These are phyloP conservation scores for Venturia oleaginea DNA, from an alignment of 2,329 filamentous ascomycete genomes.

Conservation along the genomic window DNA sequence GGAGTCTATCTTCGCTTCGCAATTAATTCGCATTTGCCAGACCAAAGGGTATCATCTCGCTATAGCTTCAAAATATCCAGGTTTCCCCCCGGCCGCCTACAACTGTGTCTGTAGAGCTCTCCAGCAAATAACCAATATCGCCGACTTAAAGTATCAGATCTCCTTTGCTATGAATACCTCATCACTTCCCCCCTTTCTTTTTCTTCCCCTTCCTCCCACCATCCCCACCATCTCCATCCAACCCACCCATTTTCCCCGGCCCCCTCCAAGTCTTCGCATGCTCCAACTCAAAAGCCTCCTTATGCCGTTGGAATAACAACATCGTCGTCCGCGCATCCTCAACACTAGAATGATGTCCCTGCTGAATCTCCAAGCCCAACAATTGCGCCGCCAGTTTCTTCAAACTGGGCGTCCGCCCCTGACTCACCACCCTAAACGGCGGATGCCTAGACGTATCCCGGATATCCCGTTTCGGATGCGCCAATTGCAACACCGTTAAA, in stretches of 20 bases:
- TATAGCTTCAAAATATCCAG: too few species aligned
- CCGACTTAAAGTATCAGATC: too few species aligned
- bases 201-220: constrained; percentile 28
- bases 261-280: constrained; percentile 16
- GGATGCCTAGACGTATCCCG: constrained; percentile 76
- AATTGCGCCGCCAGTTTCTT: constrained; percentile 49
- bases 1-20: too few species aligned
- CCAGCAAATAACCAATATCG: too few species aligned
- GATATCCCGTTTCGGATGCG: constrained; percentile 67
- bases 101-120: too few species aligned
- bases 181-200: constrained; percentile 21
- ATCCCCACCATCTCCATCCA: constrained; percentile 18
- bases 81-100: too few species aligned
- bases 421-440: constrained; percentile 61
- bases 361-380: constrained; percentile 51
- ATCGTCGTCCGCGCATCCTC: constrained; percentile 84
- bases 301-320: constrained; percentile 76
- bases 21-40: too few species aligned
- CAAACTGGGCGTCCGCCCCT: constrained; percentile 60
- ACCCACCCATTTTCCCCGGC: neutral
- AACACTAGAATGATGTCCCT: constrained; percentile 51
- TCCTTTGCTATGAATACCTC: too few species aligned
- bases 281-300: constrained; percentile 67
- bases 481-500: constrained; percentile 63
- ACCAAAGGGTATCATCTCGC: too few species aligned